These are phyloP conservation scores for Martiniozyma asiatica DNA, from an alignment of 1,139 yeast species.

Conservation along the genomic window DNA sequence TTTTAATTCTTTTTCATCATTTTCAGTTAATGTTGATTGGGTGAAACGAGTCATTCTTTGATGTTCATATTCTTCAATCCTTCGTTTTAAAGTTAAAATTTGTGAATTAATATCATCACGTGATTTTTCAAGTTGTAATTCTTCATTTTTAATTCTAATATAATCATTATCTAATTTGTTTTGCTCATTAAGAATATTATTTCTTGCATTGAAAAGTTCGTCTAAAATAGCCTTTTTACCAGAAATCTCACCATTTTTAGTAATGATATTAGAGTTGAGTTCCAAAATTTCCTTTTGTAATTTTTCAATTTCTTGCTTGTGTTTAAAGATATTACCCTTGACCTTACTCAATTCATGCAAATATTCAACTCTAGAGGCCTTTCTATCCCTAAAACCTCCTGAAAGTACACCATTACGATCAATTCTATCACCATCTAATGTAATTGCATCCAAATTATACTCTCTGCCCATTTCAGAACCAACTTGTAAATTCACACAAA, in stretches of 20 bases:
- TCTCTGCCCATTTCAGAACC: slow-evolving; percentile 61
- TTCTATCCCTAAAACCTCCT: slow-evolving; percentile 78
- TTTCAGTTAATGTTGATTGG: slow-evolving; percentile 32
- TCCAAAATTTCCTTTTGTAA: slow-evolving; percentile 27
- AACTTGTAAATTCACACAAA: slow-evolving; percentile 55
- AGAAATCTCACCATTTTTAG: slow-evolving; percentile 36
- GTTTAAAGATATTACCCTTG: slow-evolving; percentile 33
- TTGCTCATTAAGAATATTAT: slow-evolving; percentile 27
- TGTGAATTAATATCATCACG: slow-evolving; percentile 18
- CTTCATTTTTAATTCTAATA: slow-evolving; percentile 32
- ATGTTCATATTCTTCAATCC: slow-evolving; percentile 28
- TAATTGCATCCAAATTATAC: slow-evolving; percentile 62
- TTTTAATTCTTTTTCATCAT: slow-evolving; percentile 33
- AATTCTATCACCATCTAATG: slow-evolving; percentile 85
- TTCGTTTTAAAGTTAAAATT: slow-evolving; percentile 19
- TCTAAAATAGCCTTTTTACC: slow-evolving; percentile 32
- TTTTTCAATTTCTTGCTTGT: slow-evolving; percentile 26
- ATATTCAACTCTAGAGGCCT: slow-evolving; percentile 59
- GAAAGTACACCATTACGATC: slow-evolving; percentile 74
- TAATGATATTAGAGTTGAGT: slow-evolving; percentile 34
- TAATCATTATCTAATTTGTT: slow-evolving; percentile 34
- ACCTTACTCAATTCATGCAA: slow-evolving; percentile 44
- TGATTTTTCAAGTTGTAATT: slow-evolving; percentile 23
- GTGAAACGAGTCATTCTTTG: slow-evolving; percentile 50
- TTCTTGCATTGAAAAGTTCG: slow-evolving; percentile 28